Evolutionary conservation across 176 grass and related monocot species (phyloP), one percentile per base, ranked within the genome.

Genomic region (Eleusine indica): DNA sequence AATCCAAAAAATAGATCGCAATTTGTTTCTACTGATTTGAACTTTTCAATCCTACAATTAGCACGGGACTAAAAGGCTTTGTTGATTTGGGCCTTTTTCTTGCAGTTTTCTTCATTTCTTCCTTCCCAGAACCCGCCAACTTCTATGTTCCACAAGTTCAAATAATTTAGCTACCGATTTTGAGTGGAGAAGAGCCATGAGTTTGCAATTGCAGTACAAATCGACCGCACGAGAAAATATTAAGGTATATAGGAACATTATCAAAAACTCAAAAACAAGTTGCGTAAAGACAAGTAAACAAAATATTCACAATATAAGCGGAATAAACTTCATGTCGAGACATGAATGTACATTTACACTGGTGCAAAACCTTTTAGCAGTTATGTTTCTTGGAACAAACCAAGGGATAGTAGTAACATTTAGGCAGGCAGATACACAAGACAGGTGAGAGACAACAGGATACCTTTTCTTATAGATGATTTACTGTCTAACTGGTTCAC

Each of bases 381-480:
- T 78, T 32, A 56, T 51, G 62, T 19, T 83, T 68, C 35, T 84
- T 57, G 53, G 22, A 70, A 40, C 11, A 51, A 12, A 51, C 48
- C 48, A 16, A 13, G 13, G 13, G 15, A 51, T 15, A 16, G 16
- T 51, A 51, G 13, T 51, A 51, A 51, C 11, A 76, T 80, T 40
- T 48, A 68, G 54, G 82, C 32, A 67, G 46, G 57, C 9, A 85
- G 25, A 19, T 32, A 60, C 21, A 60, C 8, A 58, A 64, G 39
- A 84, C 53, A 19, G 70, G 40, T 38, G 53, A 58, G 17, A 84
- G 41, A 83, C 52, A 69, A 68, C 40, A 73, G 46, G 15, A 77
- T 89, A 94, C 92, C 92, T 91, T 94, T 94, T 87, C 92, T 91
- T 83, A 77, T 37, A 35, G 89, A 85, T 16, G 41, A 71, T 40